Evolutionary conservation across 139 green algal species (phyloP).

Genomic region (Prasinococcaceae sp.): DNA sequence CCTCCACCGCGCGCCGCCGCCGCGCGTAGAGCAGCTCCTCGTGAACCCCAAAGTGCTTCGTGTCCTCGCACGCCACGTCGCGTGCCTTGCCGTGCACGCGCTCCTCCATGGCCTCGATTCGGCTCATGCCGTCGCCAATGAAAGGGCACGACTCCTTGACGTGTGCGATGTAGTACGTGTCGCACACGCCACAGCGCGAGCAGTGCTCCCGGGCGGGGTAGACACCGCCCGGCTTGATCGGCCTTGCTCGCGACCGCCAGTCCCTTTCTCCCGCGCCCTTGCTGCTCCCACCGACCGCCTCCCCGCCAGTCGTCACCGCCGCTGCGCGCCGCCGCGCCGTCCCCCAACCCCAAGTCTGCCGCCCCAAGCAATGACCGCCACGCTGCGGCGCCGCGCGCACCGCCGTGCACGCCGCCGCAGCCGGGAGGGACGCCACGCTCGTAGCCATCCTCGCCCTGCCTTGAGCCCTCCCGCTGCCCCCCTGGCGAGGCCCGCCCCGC

Average conservation of each 20-base stretch:
- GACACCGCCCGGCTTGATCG: constrained; percentile 8
- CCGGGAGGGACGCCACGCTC: too few species aligned
- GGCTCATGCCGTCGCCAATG: constrained; percentile 70
- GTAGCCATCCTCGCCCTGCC: too few species aligned
- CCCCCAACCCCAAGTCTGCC: too few species aligned
- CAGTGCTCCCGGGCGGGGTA: constrained; percentile 36
- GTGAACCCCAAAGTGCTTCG: constrained; percentile 67
- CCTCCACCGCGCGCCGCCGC: constrained; percentile 13
- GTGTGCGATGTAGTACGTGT: constrained; percentile 89
- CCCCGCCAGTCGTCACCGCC: too few species aligned
- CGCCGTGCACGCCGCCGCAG: too few species aligned
- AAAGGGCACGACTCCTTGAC: constrained; percentile 94
- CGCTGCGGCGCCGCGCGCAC: too few species aligned
- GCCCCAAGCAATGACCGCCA: too few species aligned
- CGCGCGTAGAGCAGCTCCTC: constrained; percentile 61
- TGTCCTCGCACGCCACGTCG: constrained; percentile 43
- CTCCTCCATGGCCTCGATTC: constrained; percentile 48
- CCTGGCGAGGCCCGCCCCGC: too few species aligned
- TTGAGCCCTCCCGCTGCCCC: too few species aligned
- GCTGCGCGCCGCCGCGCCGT: too few species aligned
- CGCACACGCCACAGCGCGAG: constrained; percentile 80
- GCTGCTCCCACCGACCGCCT: too few species aligned
- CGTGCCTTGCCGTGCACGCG: constrained; percentile 39
- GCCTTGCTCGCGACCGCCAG: constrained; percentile 7
- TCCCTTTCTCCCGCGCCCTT: too few species aligned